Conservation (phyloP, 305 asterid species). For the Fraxinus xanthoxyloides region DNA sequence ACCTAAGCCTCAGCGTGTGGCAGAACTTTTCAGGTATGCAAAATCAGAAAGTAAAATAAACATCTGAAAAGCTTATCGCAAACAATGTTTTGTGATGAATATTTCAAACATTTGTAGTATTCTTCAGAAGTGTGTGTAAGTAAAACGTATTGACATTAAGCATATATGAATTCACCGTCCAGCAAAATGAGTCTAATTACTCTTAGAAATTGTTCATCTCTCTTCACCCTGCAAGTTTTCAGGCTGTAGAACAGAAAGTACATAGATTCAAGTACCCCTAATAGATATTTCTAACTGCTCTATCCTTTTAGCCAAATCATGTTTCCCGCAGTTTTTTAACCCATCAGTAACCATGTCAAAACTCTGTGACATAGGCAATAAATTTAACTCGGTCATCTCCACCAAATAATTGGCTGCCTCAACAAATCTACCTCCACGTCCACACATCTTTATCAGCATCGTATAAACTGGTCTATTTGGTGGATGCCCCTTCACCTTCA, state of each 20-base stretch:
- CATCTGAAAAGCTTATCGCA: background rate
- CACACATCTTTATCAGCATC: conserved; percentile 82
- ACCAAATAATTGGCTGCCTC: conserved; percentile 92
- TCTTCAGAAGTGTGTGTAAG: background rate
- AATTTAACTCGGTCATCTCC: conserved; percentile 78
- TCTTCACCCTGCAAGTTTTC: background rate
- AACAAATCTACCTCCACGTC: conserved; percentile 78
- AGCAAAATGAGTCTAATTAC: background rate
- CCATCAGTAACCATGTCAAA: conserved; percentile 92
- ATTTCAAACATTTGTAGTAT: background rate
- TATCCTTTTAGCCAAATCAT: conserved; percentile 75
- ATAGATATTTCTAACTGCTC: conserved; percentile 73
- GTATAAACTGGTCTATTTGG: conserved; percentile 92
- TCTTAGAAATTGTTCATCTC: background rate
- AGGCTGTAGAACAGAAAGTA: conserved; percentile 6
- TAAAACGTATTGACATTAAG: background rate
- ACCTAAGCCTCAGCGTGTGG: background rate
- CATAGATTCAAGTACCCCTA: conserved; percentile 45
- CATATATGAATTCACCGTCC: background rate
- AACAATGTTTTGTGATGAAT: background rate
- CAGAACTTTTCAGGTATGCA: background rate
- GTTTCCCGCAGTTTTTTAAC: conserved; percentile 82
- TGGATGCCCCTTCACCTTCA: conserved; percentile 91
- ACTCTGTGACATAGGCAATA: conserved; percentile 72
- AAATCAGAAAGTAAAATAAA: background rate